These are phyloP conservation scores for Pilasporangium apinafurcum DNA, from an alignment of 352 stramenopile species.

Conservation along the genomic window DNA sequence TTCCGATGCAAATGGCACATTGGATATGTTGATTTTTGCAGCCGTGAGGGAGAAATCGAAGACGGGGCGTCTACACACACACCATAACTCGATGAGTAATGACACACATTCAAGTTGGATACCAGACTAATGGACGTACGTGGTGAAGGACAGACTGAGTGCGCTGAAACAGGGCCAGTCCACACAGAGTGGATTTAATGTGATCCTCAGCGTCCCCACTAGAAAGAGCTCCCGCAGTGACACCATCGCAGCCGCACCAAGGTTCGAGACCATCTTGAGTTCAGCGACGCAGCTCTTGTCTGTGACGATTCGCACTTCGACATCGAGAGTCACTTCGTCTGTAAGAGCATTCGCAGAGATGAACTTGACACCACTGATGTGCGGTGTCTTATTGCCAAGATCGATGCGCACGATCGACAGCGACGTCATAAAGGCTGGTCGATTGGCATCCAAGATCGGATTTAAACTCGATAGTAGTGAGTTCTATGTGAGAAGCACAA, in stretches of 20 bases:
- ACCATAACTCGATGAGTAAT: not conserved
- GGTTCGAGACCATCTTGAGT: conserved; percentile 56
- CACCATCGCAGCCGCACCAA: conserved; percentile 50
- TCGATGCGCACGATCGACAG: conserved; percentile 54
- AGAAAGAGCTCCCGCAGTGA: conserved; percentile 62
- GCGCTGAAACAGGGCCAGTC: conserved; percentile 74
- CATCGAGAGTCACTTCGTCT: conserved; percentile 64
- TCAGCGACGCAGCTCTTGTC: conserved; percentile 57
- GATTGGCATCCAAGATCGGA: conserved; percentile 48
- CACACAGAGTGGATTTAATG: conserved; percentile 52
- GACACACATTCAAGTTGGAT: not conserved
- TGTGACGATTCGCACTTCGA: conserved; percentile 54
- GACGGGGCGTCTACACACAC: conserved; percentile 34
- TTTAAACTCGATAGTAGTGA: conserved; percentile 57
- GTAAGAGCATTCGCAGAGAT: conserved; percentile 44
- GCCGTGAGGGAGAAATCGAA: conserved; percentile 77
- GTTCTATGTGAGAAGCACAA: conserved; percentile 21
- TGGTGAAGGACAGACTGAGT: conserved; percentile 67
- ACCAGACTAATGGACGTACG: conserved; percentile 17
- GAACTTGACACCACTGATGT: conserved; percentile 71
- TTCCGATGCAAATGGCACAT: conserved; percentile 75
- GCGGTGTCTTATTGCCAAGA: conserved; percentile 42
- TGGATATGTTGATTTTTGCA: conserved; percentile 80
- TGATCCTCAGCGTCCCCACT: conserved; percentile 62
- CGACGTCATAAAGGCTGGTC: conserved; percentile 60